Evolutionary conservation across 75 land plant species (phyloP).

Genomic region (Cupressus sempervirens): DNA sequence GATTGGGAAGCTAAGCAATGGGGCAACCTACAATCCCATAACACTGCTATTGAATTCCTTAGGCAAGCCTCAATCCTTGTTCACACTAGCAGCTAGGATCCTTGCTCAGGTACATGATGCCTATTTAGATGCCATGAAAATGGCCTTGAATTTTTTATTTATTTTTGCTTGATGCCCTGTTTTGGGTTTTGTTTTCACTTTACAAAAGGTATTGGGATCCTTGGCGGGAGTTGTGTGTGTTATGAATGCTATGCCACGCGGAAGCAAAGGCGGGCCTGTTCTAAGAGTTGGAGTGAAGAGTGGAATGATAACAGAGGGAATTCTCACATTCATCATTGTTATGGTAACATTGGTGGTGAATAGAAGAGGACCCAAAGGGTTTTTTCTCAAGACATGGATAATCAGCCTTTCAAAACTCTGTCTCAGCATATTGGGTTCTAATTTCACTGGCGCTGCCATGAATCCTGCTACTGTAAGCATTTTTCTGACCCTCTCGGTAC

Average conservation of each 20-base stretch:
- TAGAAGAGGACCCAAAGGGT: constrained; percentile 50
- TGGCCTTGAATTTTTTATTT: background rate
- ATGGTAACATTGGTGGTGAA: constrained; percentile 42
- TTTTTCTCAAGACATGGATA: constrained; percentile 64
- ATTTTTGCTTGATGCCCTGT: background rate
- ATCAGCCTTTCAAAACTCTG: constrained; percentile 63
- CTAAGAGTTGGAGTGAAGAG: constrained; percentile 53
- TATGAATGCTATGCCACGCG: constrained; percentile 25
- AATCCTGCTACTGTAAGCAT: constrained; percentile 90
- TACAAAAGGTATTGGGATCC: constrained; percentile 24
- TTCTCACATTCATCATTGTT: constrained; percentile 65
- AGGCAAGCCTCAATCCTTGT: constrained; percentile 30
- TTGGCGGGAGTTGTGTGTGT: constrained; percentile 41
- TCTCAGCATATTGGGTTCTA: constrained; percentile 76
- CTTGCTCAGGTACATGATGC: constrained; percentile 56
- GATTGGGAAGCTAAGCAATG: constrained; percentile 42
- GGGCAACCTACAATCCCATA: constrained; percentile 72
- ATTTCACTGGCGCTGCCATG: constrained; percentile 88
- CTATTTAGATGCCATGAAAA: background rate
- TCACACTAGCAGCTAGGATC: constrained; percentile 56
- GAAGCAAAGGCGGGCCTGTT: constrained; percentile 53
- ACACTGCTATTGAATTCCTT: constrained; percentile 39
- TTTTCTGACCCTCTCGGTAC: background rate
- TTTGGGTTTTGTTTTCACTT: background rate
- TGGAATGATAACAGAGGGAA: constrained; percentile 73